Evolutionary conservation across 805 yeast genomes (phyloP), one percentile per base, ranked within the genome.

Genomic region (Sugiyamaella chiloensis): DNA sequence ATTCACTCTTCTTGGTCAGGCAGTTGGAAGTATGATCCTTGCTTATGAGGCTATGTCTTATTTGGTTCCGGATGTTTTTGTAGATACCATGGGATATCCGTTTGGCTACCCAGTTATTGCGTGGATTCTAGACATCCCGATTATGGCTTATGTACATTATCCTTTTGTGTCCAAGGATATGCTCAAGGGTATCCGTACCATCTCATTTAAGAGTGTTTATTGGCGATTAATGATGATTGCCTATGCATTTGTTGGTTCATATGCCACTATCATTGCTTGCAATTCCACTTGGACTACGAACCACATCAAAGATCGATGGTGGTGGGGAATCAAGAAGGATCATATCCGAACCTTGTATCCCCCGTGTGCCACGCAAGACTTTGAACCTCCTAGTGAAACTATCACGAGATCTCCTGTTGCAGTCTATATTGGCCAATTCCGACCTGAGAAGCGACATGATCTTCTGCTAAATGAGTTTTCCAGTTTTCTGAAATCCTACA

Each of bases 61-160:
- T 55, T 73, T 87, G 34, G 67, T 67, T 39, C 97, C 98, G 0
- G 98, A 93, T 63, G 73, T 88, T n/a, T 88, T 89, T 79, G 74
- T 93, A 29, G 99, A 93, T 61, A 90, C 99, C 1, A 83, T 88
- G 77, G 99, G 99, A 0, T 80, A 86, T 46, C 97, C 99, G 2
- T 93, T 91, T 49, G 70, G 84, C 20, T 91, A 89, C 64, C 86
- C 87, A 1, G 60, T 84, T 19, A 80, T 86, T 0, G 64, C 74
- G 19, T 61, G 70, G 54, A 66, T 79, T 40, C 71, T 86, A 30
- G 74, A 75, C 51, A 69, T 88, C 24, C 99, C 99, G 0, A 76
- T 93, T 23, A 68, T 85, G 20, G 80, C 96, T 0, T 93, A 93
- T 60, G 87, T 88, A n/a, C 99, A 93, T 67, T 93, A 86, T 69